These are phyloP conservation scores for Taphrina deformans DNA, from an alignment of 1,139 yeast genomes.

Conservation along the genomic window DNA sequence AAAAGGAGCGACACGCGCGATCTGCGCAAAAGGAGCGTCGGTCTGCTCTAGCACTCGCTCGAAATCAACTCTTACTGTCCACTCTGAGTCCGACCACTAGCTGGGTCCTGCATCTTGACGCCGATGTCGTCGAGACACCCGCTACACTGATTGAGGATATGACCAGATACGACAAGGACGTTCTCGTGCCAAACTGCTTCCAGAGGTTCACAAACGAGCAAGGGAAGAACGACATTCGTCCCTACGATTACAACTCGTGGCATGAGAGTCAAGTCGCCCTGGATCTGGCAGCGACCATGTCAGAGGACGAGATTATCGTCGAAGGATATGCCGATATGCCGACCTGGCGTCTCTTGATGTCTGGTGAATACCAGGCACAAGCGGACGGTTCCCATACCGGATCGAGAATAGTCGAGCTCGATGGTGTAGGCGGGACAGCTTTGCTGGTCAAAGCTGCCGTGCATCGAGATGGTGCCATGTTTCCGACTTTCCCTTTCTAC, in stretches of 20 bases:
- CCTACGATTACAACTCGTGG: slow-evolving; percentile 97
- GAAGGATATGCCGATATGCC: slow-evolving; percentile 91
- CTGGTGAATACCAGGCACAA: slow-evolving; percentile 68
- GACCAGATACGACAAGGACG: slow-evolving; percentile 81
- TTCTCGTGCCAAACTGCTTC: slow-evolving; percentile 87
- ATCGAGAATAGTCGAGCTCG: slow-evolving; percentile 54
- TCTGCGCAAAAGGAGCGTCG: slow-evolving; percentile 87
- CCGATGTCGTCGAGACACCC: slow-evolving; percentile 90
- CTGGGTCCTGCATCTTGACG: slow-evolving; percentile 95
- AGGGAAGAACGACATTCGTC: slow-evolving; percentile 64
- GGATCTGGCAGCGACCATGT: slow-evolving; percentile 66
- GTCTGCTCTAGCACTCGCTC: slow-evolving; percentile 84
- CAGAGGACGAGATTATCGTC: slow-evolving; percentile 85
- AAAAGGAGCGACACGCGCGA: slow-evolving; percentile 54
- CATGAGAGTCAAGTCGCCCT: slow-evolving; percentile 85
- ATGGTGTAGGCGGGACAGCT: slow-evolving; percentile 97
- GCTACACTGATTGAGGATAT: slow-evolving; percentile 77
- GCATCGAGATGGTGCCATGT: slow-evolving; percentile 98
- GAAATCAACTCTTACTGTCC: slow-evolving; percentile 88
- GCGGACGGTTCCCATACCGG: slow-evolving; percentile 47
- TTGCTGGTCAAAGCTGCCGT: slow-evolving; percentile 94
- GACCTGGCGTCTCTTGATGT: slow-evolving; percentile 95
- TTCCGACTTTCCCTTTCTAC: slow-evolving; percentile 96
- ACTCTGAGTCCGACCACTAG: slow-evolving; percentile 84
- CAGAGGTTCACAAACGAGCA: slow-evolving; percentile 65